Percentiles rank a stretch among this genome's conserved stretches.
These are phyloP conservation scores for Teratosphaeria gauchensis DNA, from an alignment of 2,329 filamentous ascomycete species.

Conservation along the genomic window DNA sequence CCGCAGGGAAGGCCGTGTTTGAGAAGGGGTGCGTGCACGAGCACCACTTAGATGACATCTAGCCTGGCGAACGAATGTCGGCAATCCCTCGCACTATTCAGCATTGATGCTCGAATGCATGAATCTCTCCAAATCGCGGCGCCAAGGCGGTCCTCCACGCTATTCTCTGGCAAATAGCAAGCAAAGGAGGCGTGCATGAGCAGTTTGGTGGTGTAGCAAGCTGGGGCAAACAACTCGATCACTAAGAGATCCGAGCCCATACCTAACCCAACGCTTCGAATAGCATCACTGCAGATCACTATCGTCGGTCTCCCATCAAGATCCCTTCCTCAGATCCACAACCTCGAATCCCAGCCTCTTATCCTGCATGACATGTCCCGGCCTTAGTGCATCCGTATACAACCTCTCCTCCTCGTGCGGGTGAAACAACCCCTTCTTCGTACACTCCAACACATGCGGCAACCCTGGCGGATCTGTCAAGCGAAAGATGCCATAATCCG, in stretches of 20 bases:
- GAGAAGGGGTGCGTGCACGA: neutral
- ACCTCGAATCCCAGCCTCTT: conserved; percentile 52
- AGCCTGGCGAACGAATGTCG: neutral
- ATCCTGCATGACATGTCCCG: conserved; percentile 51
- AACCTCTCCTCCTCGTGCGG: conserved; percentile 61
- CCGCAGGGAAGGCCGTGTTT: neutral
- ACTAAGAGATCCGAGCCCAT: no score
- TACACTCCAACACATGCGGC: conserved; percentile 72
- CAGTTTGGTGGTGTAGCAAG: neutral
- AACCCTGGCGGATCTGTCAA: conserved; percentile 88
- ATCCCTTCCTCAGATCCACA: conserved; percentile 47
- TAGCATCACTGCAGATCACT: neutral
- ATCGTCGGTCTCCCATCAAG: neutral
- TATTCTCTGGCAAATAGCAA: neutral
- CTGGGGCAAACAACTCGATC: no score
- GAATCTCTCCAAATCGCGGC: neutral
- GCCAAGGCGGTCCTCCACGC: neutral
- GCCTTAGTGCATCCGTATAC: conserved; percentile 60
- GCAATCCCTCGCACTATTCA: neutral
- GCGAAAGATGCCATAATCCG: conserved; percentile 80
- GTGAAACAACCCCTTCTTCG: conserved; percentile 73
- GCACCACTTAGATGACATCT: no score
- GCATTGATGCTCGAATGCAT: neutral
- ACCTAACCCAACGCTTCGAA: no score
- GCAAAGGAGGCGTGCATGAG: neutral